Conservation (phyloP, 2,329 filamentous ascomycete genomes). For the Colletotrichum viniferum region DNA sequence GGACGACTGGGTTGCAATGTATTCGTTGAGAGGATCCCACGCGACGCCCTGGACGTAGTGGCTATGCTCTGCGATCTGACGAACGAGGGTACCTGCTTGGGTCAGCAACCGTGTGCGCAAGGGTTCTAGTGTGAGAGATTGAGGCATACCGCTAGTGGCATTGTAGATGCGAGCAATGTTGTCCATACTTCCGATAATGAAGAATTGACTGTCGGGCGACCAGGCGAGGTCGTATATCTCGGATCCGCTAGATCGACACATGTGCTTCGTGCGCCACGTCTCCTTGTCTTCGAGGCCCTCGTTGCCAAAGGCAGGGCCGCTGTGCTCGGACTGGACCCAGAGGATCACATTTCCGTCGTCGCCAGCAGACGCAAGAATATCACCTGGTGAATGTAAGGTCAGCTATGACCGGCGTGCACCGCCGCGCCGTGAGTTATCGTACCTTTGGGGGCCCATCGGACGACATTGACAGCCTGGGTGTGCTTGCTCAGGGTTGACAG, state of each 20-base stretch:
- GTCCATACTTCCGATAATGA: conserved; percentile 99
- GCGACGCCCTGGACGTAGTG: conserved; percentile 98
- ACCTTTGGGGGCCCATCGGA: conserved; percentile 95
- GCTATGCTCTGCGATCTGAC: conserved; percentile 95
- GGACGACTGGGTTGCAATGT: conserved; percentile 96
- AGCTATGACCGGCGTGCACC: not conserved
- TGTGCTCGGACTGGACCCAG: conserved; percentile 89
- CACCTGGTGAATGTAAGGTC: conserved; percentile 60
- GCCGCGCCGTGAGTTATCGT: conserved; percentile 28
- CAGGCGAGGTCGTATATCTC: conserved; percentile 99
- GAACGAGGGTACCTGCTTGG: conserved; percentile 64
- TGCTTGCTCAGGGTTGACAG: conserved; percentile 91
- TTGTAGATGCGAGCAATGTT: conserved; percentile 98
- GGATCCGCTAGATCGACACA: conserved; percentile 92
- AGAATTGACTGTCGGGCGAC: conserved; percentile 96
- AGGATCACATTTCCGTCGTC: conserved; percentile 97
- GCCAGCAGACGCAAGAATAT: conserved; percentile 91
- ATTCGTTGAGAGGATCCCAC: conserved; percentile 98
- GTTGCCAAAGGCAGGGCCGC: conserved; percentile 73
- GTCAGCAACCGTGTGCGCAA: not conserved
- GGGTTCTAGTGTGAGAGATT: not conserved
- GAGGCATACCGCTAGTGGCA: conserved; percentile 77
- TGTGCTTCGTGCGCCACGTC: conserved; percentile 94
- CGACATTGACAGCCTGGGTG: conserved; percentile 97
- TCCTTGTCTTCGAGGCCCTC: conserved; percentile 93